Evolutionary conservation across 2,329 filamentous ascomycete species (phyloP).

Genomic region (Stenocarpella maydis): DNA sequence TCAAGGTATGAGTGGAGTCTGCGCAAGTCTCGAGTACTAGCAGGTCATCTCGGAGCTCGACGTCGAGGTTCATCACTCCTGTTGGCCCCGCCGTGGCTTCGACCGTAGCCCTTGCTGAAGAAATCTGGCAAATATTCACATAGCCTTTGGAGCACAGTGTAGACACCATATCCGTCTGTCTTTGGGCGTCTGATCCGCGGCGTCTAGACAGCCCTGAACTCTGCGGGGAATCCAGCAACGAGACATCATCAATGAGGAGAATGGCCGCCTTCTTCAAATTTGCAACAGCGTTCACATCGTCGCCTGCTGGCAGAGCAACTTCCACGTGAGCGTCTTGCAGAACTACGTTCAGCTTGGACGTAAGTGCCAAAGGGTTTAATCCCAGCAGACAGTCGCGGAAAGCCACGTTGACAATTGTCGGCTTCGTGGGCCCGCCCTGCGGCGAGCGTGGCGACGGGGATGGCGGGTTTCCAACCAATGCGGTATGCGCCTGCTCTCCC

Average conservation of each 20-base stretch:
- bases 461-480: conserved; percentile 48
- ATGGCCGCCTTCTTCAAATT: conserved; percentile 83
- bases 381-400: conserved; percentile 84
- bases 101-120: conserved; percentile 76
- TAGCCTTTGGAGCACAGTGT: conserved; percentile 74
- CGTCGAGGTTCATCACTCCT: conserved; percentile 73
- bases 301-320: conserved; percentile 71
- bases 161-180: conserved; percentile 59
- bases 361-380: conserved; percentile 78
- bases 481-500: conserved; percentile 67
- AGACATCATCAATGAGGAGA: conserved; percentile 80
- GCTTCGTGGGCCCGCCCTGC: conserved; percentile 53
- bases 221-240: conserved; percentile 49
- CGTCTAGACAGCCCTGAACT: conserved; percentile 50
- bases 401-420: conserved; percentile 75
- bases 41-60: conserved; percentile 85
- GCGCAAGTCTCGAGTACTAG: conserved; percentile 94
- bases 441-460: conserved; percentile 22
- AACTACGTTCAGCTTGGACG: conserved; percentile 80
- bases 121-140: conserved; percentile 87
- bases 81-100: conserved; percentile 65
- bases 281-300: conserved; percentile 69
- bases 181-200: conserved; percentile 45
- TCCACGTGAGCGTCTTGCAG: conserved; percentile 79
- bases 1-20: conserved; percentile 93